These are phyloP conservation scores for Letharia columbiana DNA, from an alignment of 495 filamentous ascomycete species.

Conservation along the genomic window DNA sequence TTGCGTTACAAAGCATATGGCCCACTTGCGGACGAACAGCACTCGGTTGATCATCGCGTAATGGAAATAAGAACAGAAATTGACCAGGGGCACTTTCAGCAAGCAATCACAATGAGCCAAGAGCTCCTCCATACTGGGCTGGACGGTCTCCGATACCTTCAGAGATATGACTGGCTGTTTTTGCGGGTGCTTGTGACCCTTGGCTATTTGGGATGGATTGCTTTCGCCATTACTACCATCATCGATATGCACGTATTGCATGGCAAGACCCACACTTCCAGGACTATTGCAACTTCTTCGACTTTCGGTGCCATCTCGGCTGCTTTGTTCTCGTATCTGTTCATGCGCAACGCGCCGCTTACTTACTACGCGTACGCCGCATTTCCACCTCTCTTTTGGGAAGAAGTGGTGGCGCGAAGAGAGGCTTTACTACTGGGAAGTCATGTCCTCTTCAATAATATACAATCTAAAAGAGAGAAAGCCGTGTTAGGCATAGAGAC, in stretches of 20 bases:
- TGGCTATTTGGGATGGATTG: constrained; percentile 97
- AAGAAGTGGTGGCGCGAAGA: constrained; percentile 80
- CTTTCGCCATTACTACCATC: constrained; percentile 86
- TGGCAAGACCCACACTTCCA: constrained; percentile 55
- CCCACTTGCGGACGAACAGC: constrained; percentile 49
- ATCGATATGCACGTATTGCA: constrained; percentile 84
- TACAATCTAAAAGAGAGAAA: constrained; percentile 47
- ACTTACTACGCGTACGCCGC: constrained; percentile 90
- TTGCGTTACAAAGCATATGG: constrained; percentile 68
- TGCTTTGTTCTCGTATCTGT: constrained; percentile 66
- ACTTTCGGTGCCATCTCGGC: constrained; percentile 71
- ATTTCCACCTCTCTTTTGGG: constrained; percentile 94
- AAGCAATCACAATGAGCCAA: constrained; percentile 66
- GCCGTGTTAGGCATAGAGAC: constrained; percentile 52
- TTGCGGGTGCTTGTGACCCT: constrained; percentile 80
- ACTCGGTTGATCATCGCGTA: constrained; percentile 61
- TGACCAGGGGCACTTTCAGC: constrained; percentile 53
- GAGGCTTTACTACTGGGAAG: constrained; percentile 59
- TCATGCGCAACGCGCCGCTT: constrained; percentile 66
- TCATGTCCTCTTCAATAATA: constrained; percentile 57
- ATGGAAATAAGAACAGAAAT: constrained; percentile 60
- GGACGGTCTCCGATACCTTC: constrained; percentile 83
- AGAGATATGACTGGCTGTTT: constrained; percentile 98
- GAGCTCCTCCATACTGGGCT: constrained; percentile 68
- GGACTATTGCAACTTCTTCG: constrained; percentile 50